Percentiles rank a stretch among this genome's conserved stretches.
These are phyloP conservation scores for Nemania diffusa DNA, from an alignment of 2,329 filamentous ascomycete species.

Conservation along the genomic window DNA sequence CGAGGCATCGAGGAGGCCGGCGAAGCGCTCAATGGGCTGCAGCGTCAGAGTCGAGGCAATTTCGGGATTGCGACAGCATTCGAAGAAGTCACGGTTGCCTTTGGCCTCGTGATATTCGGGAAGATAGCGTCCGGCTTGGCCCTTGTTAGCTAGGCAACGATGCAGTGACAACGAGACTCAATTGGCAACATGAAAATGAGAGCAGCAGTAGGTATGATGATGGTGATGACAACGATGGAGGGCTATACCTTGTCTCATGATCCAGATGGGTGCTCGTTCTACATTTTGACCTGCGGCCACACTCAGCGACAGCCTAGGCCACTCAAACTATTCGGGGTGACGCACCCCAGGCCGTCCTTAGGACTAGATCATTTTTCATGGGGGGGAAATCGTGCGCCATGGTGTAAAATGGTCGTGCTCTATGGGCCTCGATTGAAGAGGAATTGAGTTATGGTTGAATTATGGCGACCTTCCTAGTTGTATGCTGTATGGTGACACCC, in stretches of 20 bases:
- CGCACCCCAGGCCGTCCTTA: conserved; percentile 88
- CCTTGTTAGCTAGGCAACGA: conserved; percentile 16
- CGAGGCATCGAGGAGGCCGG: conserved; percentile 90
- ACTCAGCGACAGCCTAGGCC: conserved; percentile 37
- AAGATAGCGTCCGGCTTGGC: conserved; percentile 88
- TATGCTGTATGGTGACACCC: not conserved
- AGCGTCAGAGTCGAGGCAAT: conserved; percentile 93
- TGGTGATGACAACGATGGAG: not conserved
- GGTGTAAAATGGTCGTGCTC: conserved; percentile 42
- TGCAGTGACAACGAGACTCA: not conserved
- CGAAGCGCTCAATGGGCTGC: conserved; percentile 92
- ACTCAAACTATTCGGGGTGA: conserved; percentile 40
- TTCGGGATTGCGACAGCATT: conserved; percentile 93
- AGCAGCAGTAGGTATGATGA: not conserved
- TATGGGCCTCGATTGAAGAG: conserved; percentile 6
- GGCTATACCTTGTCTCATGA: conserved; percentile 92
- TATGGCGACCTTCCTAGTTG: not conserved
- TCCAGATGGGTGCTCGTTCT: conserved; percentile 95
- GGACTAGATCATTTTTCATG: conserved; percentile 89
- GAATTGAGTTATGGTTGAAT: not conserved
- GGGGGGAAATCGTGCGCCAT: conserved; percentile 82
- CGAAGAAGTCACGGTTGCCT: conserved; percentile 91
- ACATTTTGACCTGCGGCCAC: conserved; percentile 78
- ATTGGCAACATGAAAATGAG: conserved; percentile 4
- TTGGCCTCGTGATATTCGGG: conserved; percentile 98